Base-by-base conservation (phyloP, 768 basidiomycete genomes). In the Sporobolomyces roseus region DNA sequence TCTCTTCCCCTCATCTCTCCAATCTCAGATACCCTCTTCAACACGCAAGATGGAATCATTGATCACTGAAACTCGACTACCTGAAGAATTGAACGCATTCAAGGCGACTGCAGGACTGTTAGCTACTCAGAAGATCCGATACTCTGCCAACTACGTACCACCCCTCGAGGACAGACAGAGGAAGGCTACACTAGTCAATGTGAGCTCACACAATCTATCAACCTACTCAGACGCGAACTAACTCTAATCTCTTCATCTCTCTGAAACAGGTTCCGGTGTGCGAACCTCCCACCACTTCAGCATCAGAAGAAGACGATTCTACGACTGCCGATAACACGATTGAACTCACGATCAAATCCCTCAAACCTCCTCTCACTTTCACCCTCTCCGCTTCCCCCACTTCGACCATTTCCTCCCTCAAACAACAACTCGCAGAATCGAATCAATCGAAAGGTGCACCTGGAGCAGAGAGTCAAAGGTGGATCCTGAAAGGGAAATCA, bases 401-500 rank as follows among this genome's bases (percentile, higher is more conserved):
- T n/a, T 91, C 96, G 77, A 84, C 91, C 58, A 85, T 99, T 79
- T 79, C 84, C 48, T 78, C 85, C 51, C 85, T 97, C 78, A 99
- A 98, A 79, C 76, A 83, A 3, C 85, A 85, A 70, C 85, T 98
- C 65, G 84, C 87, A 19, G 51, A 74, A 7, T 76, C 84, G 1
- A 81, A 86, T 16, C 45, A 73, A 81, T 85, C 33, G 25, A 90
- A 90, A 0, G 58, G 45, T 19, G 58, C 43, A 33, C 58, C 58
- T 0, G 84, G 88, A 13, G 84, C 86, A 51, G 87, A 91, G 77
- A 82, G 84, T 35, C 93, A 96, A 78, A 83, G 96, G 4, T 84
- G 97, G 21, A 82, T 99, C 16, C 82, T 96, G 61, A 97, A 93
- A 80, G 96, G 96, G 64, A 99, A 99, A 78, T 92, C 88, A 0